Evolutionary conservation across 1,284 basidiomycete species (phyloP).

Genomic region (Inonotus hispidus): DNA sequence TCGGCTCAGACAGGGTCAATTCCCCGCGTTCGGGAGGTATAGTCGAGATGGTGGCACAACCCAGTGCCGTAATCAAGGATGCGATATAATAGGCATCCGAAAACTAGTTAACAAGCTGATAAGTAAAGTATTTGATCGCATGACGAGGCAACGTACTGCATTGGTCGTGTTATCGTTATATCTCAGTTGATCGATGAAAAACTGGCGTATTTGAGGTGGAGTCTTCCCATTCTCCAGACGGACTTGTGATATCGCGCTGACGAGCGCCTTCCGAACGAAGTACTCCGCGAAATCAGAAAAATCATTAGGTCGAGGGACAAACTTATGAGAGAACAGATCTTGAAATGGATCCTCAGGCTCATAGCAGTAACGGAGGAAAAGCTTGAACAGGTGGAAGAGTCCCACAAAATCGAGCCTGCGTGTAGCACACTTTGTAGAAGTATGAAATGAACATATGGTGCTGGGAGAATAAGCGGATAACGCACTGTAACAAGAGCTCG

Average conservation of each 20-base stretch:
- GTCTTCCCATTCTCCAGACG: conserved; percentile 85
- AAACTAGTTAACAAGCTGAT: conserved; percentile 44
- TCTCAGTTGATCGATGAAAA: conserved; percentile 84
- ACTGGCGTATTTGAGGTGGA: conserved; percentile 82
- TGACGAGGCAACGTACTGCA: conserved; percentile 39
- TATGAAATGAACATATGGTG: background rate
- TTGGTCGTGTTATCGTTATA: conserved; percentile 97
- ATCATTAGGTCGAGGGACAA: conserved; percentile 90
- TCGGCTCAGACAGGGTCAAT: conserved; percentile 61
- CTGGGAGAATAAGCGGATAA: conserved; percentile 19
- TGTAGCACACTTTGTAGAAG: conserved; percentile 64
- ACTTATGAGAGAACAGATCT: conserved; percentile 79
- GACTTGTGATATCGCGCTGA: conserved; percentile 80
- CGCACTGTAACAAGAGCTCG: conserved; percentile 79
- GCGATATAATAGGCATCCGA: conserved; percentile 92
- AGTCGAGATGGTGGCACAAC: conserved; percentile 69
- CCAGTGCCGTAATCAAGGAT: conserved; percentile 79
- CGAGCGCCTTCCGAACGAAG: conserved; percentile 85
- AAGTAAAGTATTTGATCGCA: background rate
- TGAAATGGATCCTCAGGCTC: conserved; percentile 73
- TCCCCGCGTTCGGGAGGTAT: conserved; percentile 74
- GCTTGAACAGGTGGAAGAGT: conserved; percentile 92
- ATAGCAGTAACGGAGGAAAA: conserved; percentile 92
- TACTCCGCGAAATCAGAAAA: conserved; percentile 91
- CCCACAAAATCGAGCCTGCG: conserved; percentile 81